Conservation (phyloP, 768 basidiomycete genomes). For the Lactarius indigo region DNA sequence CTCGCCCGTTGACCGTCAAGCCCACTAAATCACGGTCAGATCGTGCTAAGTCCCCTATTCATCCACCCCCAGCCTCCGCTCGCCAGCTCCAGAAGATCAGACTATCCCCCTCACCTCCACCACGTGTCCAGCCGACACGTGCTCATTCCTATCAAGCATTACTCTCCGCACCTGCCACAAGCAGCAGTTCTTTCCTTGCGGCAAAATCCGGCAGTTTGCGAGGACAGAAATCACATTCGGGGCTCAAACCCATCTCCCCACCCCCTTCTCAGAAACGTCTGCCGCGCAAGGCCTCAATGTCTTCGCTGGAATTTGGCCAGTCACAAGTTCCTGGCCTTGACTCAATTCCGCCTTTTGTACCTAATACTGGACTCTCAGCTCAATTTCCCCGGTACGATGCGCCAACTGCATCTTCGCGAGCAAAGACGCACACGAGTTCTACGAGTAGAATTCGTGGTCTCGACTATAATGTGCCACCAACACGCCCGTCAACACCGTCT, state of each 20-base stretch:
- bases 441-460: conserved; percentile 53
- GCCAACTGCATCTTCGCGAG: conserved; percentile 78
- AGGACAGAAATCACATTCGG: conserved; percentile 81
- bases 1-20: conserved; percentile 44
- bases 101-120: conserved; percentile 67
- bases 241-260: conserved; percentile 72
- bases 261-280: conserved; percentile 60
- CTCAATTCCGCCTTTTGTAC: conserved; percentile 30
- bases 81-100: conserved; percentile 66
- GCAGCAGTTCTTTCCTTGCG: conserved; percentile 56
- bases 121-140: conserved; percentile 46
- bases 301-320: conserved; percentile 61
- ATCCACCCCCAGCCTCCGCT: conserved; percentile 65
- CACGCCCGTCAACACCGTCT: conserved; percentile 76
- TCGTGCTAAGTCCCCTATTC: conserved; percentile 68
- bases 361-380: conserved; percentile 39
- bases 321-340: conserved; percentile 56
- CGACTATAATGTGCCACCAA: conserved; percentile 70
- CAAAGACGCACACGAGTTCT: conserved; percentile 65
- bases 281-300: conserved; percentile 74
- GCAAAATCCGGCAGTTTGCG: conserved; percentile 73
- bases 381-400: conserved; percentile 75
- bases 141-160: conserved; percentile 56
- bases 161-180: conserved; percentile 43
- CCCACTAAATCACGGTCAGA: conserved; percentile 61